A percentile compares a stretch with the other conserved stretches of the same genome.
Conservation (phyloP, 352 stramenopile genomes). For the Phytophthora nicotianae region DNA sequence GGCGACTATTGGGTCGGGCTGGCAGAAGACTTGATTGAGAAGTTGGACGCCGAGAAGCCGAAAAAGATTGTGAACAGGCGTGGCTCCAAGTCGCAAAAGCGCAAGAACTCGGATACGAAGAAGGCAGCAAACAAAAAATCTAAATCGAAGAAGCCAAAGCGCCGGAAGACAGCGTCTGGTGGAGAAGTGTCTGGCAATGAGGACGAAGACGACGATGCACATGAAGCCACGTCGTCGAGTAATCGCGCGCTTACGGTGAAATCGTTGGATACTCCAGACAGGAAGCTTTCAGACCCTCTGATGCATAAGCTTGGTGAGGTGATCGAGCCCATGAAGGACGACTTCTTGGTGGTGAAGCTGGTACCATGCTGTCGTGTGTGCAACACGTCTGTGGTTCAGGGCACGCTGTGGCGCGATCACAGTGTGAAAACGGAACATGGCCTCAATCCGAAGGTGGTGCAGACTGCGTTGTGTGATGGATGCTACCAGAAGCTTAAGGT, state of each 20-base stretch:
- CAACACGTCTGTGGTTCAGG: constrained; percentile 77
- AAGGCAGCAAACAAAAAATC: constrained; percentile 72
- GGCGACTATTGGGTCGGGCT: constrained; percentile 90
- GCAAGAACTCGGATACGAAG: constrained; percentile 71
- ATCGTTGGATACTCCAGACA: constrained; percentile 68
- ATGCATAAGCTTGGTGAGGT: constrained; percentile 89
- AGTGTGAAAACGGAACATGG: constrained; percentile 66
- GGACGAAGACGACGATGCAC: constrained; percentile 49
- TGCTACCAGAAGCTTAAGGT: constrained; percentile 78
- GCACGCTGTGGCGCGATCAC: constrained; percentile 67
- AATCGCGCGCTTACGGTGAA: constrained; percentile 43
- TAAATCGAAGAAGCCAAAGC: constrained; percentile 83
- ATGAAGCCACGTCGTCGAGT: constrained; percentile 34
- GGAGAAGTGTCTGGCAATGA: constrained; percentile 49
- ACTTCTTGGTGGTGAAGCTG: constrained; percentile 89
- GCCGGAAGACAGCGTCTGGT: constrained; percentile 51
- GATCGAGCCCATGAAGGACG: constrained; percentile 91
- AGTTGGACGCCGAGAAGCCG: constrained; percentile 85
- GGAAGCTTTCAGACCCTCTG: constrained; percentile 73
- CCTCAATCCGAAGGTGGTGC: constrained; percentile 68
- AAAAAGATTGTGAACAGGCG: constrained; percentile 73
- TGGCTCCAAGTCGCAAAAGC: constrained; percentile 54
- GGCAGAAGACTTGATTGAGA: constrained; percentile 89
- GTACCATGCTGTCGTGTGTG: constrained; percentile 84
- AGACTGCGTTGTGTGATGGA: constrained; percentile 76